Evolutionary conservation across 305 asterid species (phyloP).

Genomic region (Petunia hybrid): DNA sequence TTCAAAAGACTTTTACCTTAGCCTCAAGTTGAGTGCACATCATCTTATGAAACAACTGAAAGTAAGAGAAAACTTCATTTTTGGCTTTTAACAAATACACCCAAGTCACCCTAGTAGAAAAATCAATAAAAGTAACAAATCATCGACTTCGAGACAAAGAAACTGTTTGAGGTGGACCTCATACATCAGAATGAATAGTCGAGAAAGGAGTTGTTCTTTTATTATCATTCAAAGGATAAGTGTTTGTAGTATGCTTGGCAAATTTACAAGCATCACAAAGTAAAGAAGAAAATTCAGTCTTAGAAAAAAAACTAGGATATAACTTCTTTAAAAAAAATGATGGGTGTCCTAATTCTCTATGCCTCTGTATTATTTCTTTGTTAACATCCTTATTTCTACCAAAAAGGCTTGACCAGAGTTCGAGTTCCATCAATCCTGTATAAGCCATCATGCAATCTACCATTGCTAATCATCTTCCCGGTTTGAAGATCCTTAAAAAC

Average conservation of each 20-base stretch:
- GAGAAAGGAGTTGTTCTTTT: background rate
- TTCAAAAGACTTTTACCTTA: no score
- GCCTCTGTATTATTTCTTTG: no score
- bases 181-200: constrained; percentile 16
- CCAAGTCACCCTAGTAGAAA: background rate
- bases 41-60: no score
- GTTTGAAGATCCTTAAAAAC: background rate
- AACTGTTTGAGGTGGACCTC: background rate
- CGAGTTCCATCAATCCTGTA: background rate
- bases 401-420: background rate
- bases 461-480: background rate
- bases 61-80: background rate
- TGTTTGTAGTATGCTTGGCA: constrained; percentile 22
- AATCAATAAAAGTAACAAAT: constrained; percentile 21
- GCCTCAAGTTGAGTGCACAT: no score
- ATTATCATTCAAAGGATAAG: background rate
- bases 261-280: background rate
- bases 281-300: background rate
- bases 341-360: background rate
- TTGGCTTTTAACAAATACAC: constrained; percentile 11
- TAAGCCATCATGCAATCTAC: constrained; percentile 1
- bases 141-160: background rate
- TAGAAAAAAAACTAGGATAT: constrained; percentile 18
- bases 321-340: constrained; percentile 1
- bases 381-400: background rate